These are phyloP conservation scores for Imleria badia DNA, from an alignment of 768 basidiomycete species.

Conservation along the genomic window DNA sequence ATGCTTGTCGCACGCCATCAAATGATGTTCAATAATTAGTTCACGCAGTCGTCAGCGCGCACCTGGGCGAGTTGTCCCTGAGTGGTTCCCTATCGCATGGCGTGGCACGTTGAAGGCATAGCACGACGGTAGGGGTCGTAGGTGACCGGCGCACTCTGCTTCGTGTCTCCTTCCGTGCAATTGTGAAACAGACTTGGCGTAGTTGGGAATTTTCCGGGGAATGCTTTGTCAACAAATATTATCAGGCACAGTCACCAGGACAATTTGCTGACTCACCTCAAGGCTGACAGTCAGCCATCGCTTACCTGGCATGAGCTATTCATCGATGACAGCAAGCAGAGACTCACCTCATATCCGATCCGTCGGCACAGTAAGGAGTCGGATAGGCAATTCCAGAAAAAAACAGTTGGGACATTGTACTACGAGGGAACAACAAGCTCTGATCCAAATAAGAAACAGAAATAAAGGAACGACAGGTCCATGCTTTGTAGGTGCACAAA, in stretches of 20 bases:
- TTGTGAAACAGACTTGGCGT: neutral
- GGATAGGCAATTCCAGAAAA: neutral
- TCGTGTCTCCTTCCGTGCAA: neutral
- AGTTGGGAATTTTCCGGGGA: neutral
- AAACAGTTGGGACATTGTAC: slow-evolving; percentile 1
- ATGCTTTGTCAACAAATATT: slow-evolving; percentile 3
- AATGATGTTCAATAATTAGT: slow-evolving; percentile 1
- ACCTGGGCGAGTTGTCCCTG: neutral
- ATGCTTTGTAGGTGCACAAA: slow-evolving; percentile 12
- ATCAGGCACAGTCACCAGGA: neutral
- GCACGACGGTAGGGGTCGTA: neutral
- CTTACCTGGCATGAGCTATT: neutral
- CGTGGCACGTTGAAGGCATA: neutral
- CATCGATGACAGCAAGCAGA: neutral
- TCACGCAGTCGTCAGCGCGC: neutral
- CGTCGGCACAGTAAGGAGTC: neutral
- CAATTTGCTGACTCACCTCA: slow-evolving; percentile 15
- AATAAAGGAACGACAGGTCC: slow-evolving; percentile 15
- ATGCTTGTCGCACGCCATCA: neutral
- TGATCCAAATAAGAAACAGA: slow-evolving; percentile 7
- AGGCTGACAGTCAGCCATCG: neutral
- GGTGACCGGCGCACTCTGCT: neutral
- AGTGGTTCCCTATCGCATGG: neutral
- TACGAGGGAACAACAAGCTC: slow-evolving; percentile 3
- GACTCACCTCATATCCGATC: slow-evolving; percentile 13